Evolutionary conservation across 2,329 filamentous ascomycete species (phyloP).

Genomic region (Fusarium citri): DNA sequence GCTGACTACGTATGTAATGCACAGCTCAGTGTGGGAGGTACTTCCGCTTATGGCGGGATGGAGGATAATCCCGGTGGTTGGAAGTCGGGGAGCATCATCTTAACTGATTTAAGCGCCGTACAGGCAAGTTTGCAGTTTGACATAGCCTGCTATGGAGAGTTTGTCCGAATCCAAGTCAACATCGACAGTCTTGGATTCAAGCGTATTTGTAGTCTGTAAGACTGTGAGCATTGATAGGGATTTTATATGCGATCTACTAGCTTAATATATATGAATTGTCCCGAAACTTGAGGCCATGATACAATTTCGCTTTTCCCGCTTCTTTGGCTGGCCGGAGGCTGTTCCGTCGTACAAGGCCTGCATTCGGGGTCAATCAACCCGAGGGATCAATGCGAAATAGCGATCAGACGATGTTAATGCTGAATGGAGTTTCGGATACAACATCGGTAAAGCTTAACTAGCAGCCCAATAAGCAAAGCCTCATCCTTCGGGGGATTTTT

Average conservation of each 20-base stretch:
- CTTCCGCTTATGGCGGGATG: background rate
- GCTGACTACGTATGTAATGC: background rate
- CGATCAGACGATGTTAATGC: constrained; percentile 2
- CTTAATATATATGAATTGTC: background rate
- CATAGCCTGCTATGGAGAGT: background rate
- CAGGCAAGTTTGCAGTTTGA: background rate
- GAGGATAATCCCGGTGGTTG: background rate
- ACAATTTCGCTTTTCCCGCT: background rate
- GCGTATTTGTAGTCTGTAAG: background rate
- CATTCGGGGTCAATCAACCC: background rate
- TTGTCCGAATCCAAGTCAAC: background rate
- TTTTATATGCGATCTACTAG: too few species aligned
- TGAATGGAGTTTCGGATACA: constrained; percentile 3
- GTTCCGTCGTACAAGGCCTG: background rate
- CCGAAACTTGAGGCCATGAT: background rate
- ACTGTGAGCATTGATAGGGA: background rate
- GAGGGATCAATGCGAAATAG: background rate
- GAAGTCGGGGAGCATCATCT: background rate
- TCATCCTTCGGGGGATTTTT: constrained; percentile 17
- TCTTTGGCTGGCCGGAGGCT: background rate
- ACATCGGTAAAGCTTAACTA: constrained; percentile 18
- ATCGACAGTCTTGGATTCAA: background rate
- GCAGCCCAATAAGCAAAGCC: background rate
- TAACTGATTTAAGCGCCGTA: background rate
- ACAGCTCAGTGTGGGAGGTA: background rate